phyloP scores from a whole-genome alignment of 2,329 filamentous ascomycete genomes.

The Raffaelea albimanens region DNA sequence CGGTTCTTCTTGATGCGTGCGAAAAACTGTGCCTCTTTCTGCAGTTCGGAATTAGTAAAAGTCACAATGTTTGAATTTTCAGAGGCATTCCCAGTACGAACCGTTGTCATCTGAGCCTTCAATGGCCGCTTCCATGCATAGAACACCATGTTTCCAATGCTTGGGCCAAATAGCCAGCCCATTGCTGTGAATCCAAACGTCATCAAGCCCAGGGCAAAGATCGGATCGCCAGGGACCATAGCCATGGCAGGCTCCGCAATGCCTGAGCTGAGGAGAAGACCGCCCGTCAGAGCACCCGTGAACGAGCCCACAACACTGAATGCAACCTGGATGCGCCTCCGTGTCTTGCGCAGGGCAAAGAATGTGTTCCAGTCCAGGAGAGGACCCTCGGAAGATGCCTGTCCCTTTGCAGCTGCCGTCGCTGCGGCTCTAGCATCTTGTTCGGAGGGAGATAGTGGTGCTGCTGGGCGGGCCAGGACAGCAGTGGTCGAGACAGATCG shows the following conservation, averaged over 20 bases:
- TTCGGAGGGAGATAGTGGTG: background rate
- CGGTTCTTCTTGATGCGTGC: constrained; percentile 83
- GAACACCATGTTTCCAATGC: constrained; percentile 71
- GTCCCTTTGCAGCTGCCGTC: constrained; percentile 11
- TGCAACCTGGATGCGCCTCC: constrained; percentile 72
- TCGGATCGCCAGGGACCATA: constrained; percentile 76
- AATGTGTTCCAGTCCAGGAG: constrained; percentile 84
- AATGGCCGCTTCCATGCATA: constrained; percentile 63
- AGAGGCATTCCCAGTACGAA: constrained; percentile 27
- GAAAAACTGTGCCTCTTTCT: constrained; percentile 95
- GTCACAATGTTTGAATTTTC: background rate
- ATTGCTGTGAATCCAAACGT: constrained; percentile 67
- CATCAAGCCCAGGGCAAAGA: constrained; percentile 74
- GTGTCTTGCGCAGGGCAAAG: constrained; percentile 79
- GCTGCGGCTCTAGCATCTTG: constrained; percentile 10
- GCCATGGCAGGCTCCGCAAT: constrained; percentile 62
- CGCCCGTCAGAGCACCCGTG: constrained; percentile 51
- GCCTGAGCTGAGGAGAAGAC: constrained; percentile 57
- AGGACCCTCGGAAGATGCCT: constrained; percentile 18
- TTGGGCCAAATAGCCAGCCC: constrained; percentile 83
- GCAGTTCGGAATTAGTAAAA: constrained; percentile 3
- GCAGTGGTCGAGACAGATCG: background rate
- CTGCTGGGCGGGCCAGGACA: background rate
- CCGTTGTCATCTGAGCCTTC: constrained; percentile 61
- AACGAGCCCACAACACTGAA: constrained; percentile 62